Evolutionary conservation across 345 rosid genomes (phyloP).

Genomic region (Barbarea vulgaris): DNA sequence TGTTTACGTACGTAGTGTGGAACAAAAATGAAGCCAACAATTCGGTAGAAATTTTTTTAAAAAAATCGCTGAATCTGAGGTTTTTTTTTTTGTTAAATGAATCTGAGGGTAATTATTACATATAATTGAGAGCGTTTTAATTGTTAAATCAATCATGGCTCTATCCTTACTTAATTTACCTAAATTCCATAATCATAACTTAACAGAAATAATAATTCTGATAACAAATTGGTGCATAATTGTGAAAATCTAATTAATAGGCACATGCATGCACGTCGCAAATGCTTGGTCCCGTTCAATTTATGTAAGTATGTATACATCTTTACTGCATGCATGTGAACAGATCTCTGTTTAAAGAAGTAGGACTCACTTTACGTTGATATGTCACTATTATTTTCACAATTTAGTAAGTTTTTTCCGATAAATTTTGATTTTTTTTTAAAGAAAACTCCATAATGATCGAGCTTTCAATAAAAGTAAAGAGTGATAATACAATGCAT

Average conservation of each 20-base stretch:
- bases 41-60: neutral
- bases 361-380: constrained; percentile 24
- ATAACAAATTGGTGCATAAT: constrained; percentile 25
- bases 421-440: neutral
- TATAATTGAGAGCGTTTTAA: neutral
- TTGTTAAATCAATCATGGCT: constrained; percentile 20
- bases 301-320: constrained; percentile 1
- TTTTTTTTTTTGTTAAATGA: too few species aligned
- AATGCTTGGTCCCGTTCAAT: constrained; percentile 32
- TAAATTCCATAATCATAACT: neutral
- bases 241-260: constrained; percentile 15
- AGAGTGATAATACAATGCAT: constrained; percentile 31
- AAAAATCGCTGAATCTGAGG: neutral
- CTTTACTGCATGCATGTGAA: constrained; percentile 31
- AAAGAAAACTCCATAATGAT: neutral
- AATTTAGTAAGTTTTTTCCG: neutral
- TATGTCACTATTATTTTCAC: constrained; percentile 37
- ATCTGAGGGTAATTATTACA: neutral
- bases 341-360: constrained; percentile 25
- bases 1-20: constrained; percentile 2
- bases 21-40: neutral
- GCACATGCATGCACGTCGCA: constrained; percentile 36
- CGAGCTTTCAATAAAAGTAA: constrained; percentile 15
- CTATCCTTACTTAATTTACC: constrained; percentile 1
- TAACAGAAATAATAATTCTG: neutral